Evolutionary conservation across 257 asterid genomes (phyloP), one percentile per base, ranked within the genome.

Genomic region (Solanum peruvianum): DNA sequence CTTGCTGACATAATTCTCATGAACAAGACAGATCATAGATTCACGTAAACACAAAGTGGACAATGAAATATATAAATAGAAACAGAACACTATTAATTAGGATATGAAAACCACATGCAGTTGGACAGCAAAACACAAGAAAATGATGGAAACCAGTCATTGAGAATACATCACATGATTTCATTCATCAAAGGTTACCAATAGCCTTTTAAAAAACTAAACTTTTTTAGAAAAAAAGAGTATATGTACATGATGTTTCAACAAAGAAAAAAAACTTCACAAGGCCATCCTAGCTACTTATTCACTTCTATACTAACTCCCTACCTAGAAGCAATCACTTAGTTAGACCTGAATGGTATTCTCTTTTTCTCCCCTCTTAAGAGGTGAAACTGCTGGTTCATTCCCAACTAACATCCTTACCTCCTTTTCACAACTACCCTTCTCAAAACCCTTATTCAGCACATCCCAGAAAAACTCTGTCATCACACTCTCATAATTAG

Each of bases 391-490:
- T 3, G 92, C 87, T 25, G 88, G 75, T 84, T 77, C 86, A 87
- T 89, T 92, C 69, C 88, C 92, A 31, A 91, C 91, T 90, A 88
- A 45, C 88, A 86, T 85, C 88, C 92, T 91, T 60, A 56, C 87
- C 44, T 90, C 93, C 52, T 87, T 90, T 85, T 89, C 88, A 76
- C 87, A 85, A 81, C 87, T 80, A 15, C 66, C 87, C 87, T 88
- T 35, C 64, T 88, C 92, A 39, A 87, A 64, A 81, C 77, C 71
- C 86, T 83, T 71, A 10, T 66, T 89, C 90, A 93, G 88, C 49
- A 94, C 90, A 77, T 91, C 92, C 92, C 93, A 89, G 87, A 95
- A 95, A 86, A 94, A 95, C 66, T 92, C 94, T 1, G 95, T 93
- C 88, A 95, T 82, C 44, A 92, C 94, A n/a, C 84, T 87, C 87